Base-by-base conservation (phyloP, 225 moss, liverwort and hornwort species). In the Ulota crispa region DNA sequence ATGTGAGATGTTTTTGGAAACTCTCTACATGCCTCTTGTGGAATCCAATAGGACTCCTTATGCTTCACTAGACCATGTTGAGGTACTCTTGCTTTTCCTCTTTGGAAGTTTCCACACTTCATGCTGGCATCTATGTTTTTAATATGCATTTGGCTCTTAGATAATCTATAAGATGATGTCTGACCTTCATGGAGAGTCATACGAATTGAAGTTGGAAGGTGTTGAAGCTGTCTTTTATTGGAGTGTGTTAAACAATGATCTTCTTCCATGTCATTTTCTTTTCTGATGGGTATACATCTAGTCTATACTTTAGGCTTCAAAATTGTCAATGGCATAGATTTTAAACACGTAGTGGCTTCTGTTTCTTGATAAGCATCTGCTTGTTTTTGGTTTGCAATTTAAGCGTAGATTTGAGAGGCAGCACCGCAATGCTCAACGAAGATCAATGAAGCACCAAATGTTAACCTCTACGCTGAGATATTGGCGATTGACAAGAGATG, bases 21-120 rank as follows among this genome's bases (percentile, higher is more conserved):
- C 93, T 83, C 86, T 93, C 62, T 91, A 89, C 77, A 83, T 86
- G 86, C 95, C 94, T 61, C 79, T 99, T 52, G 82, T 82, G 75
- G 95, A 94, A 85, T 92, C 95, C 30, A 89, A 91, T 60, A 94
- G 69, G 86, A 99, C 96, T 64, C 86, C 96, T 41, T 95, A 89
- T 82, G 87, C 92, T 76, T 99, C 98, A 39, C 85, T 99, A 11
- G 90, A 93, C 85, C 93, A 99, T 81, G 93, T 94, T 18, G 89
- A 98, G 87, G 97, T 95, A 85, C 62, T 52, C 24, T 50, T 50
- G 14, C 59, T 75, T 82, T 56, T 65, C n/a, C 75, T 63, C 20
- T 7, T 39, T 78, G 31, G 64, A 57, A 77, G 31, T 84, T n/a
- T 10, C 11, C 2, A 54, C 62, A 62, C 67, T 74, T 81, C 39